phyloP scores from a whole-genome alignment of 306 rosid genomes.

The Cucurbita argyrosperma region DNA sequence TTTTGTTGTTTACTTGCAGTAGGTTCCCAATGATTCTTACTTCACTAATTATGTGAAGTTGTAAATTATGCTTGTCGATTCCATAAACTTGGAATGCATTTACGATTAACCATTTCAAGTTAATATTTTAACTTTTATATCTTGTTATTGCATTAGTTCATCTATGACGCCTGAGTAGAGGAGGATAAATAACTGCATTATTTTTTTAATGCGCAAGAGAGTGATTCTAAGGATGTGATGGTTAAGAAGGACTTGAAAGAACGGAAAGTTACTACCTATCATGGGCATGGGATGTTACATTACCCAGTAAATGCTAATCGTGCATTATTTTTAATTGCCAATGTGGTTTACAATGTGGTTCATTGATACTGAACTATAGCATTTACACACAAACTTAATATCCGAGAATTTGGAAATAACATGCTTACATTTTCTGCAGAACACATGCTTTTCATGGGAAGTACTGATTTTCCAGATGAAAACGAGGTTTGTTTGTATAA shows the following conservation, averaged over 20 bases:
- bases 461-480: slow-evolving; percentile 83
- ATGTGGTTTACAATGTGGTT: neutral
- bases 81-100: neutral
- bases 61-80: neutral
- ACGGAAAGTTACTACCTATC: too few relatives aligned
- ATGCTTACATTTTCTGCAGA: slow-evolving; percentile 37
- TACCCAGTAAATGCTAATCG: too few relatives aligned
- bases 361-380: neutral
- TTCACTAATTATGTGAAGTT: neutral
- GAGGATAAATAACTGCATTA: too few relatives aligned
- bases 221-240: too few relatives aligned
- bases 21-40: neutral
- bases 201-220: too few relatives aligned
- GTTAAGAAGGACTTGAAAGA: too few relatives aligned
- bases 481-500: slow-evolving; percentile 68
- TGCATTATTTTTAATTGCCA: too few relatives aligned
- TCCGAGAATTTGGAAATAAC: neutral
- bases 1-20: neutral
- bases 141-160: neutral
- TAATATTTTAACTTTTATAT: neutral
- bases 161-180: too few relatives aligned
- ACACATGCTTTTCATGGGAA: slow-evolving; percentile 99
- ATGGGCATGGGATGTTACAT: too few relatives aligned
- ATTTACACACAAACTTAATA: neutral
- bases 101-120: neutral